Percentiles rank a stretch among this genome's conserved stretches.
These are phyloP conservation scores for Scheffersomyces titani DNA, from an alignment of 1,139 yeast genomes.

Conservation along the genomic window DNA sequence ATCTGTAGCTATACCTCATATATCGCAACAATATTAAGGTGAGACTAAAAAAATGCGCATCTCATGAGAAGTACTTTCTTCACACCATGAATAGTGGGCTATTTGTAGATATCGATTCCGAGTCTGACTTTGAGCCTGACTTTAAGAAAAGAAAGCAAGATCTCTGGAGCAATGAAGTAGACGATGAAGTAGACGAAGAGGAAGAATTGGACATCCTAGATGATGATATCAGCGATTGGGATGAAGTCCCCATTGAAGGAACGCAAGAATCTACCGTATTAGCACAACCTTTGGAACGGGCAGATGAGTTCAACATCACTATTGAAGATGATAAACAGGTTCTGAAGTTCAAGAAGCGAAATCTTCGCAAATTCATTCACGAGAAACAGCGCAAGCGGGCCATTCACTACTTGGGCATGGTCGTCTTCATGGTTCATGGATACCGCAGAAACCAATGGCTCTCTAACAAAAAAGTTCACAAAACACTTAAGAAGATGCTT, in stretches of 20 bases:
- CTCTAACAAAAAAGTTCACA: conserved; percentile 19
- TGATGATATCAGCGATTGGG: conserved; percentile 21
- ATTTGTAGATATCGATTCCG: conserved; percentile 6
- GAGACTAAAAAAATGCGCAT: neutral
- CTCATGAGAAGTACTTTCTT: neutral
- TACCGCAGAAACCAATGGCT: conserved; percentile 26
- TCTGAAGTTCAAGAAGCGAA: conserved; percentile 1
- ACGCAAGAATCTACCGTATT: neutral
- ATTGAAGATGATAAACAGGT: conserved; percentile 1
- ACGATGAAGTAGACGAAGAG: conserved; percentile 4
- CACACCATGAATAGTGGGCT: conserved; percentile 8
- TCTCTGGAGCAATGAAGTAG: neutral
- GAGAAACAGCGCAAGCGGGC: conserved; percentile 13
- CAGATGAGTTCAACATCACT: conserved; percentile 4
- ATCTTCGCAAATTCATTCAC: conserved; percentile 1
- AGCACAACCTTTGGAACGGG: neutral
- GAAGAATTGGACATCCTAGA: conserved; percentile 4
- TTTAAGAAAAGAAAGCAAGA: conserved; percentile 5
- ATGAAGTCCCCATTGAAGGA: conserved; percentile 18
- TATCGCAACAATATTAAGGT: neutral
- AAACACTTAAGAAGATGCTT: conserved; percentile 24
- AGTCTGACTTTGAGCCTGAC: conserved; percentile 3
- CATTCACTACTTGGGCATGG: conserved; percentile 29
- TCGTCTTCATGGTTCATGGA: conserved; percentile 26
- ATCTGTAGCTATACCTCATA: neutral